Percentiles rank a stretch among this genome's conserved stretches.
phyloP scores from a whole-genome alignment of 2,329 filamentous ascomycete genomes.

The Sclerotinia borealis region DNA sequence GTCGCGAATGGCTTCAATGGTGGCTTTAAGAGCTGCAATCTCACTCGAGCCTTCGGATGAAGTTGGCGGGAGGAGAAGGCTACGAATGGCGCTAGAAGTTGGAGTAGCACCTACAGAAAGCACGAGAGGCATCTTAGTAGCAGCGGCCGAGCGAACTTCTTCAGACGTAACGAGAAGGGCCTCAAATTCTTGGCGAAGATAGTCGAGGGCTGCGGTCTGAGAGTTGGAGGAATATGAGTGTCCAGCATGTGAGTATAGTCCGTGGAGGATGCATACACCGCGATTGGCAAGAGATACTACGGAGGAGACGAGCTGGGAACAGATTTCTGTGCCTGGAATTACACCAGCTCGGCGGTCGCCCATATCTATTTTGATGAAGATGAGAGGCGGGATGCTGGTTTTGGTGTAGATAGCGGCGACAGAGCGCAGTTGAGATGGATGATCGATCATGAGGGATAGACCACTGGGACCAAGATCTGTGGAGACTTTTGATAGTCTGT shows the following conservation, averaged over 20 bases:
- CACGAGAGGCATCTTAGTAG: constrained; percentile 34
- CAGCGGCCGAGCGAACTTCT: constrained; percentile 25
- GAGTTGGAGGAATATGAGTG: constrained; percentile 58
- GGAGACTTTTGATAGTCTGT: constrained; percentile 53
- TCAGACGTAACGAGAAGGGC: constrained; percentile 43
- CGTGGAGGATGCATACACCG: constrained; percentile 43
- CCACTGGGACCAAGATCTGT: constrained; percentile 47
- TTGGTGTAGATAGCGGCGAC: constrained; percentile 39
- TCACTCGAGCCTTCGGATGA: constrained; percentile 25
- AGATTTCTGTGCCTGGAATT: constrained; percentile 41
- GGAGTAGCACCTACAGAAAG: constrained; percentile 74
- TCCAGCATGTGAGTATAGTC: constrained; percentile 69
- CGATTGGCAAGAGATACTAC: constrained; percentile 40
- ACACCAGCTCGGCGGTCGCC: constrained; percentile 68
- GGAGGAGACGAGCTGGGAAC: constrained; percentile 41
- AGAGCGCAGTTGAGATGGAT: constrained; percentile 52
- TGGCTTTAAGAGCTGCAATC: constrained; percentile 35
- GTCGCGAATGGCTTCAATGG: constrained; percentile 36
- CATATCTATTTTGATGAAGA: constrained; percentile 71
- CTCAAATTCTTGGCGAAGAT: constrained; percentile 54
- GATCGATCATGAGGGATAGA: constrained; percentile 64
- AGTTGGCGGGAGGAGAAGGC: constrained; percentile 39
- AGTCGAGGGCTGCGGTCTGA: constrained; percentile 51
- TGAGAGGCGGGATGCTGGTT: constrained; percentile 43
- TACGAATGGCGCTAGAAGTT: constrained; percentile 61